These are phyloP conservation scores for Setomelanomma holmii DNA, from an alignment of 2,329 filamentous ascomycete species.

Conservation along the genomic window DNA sequence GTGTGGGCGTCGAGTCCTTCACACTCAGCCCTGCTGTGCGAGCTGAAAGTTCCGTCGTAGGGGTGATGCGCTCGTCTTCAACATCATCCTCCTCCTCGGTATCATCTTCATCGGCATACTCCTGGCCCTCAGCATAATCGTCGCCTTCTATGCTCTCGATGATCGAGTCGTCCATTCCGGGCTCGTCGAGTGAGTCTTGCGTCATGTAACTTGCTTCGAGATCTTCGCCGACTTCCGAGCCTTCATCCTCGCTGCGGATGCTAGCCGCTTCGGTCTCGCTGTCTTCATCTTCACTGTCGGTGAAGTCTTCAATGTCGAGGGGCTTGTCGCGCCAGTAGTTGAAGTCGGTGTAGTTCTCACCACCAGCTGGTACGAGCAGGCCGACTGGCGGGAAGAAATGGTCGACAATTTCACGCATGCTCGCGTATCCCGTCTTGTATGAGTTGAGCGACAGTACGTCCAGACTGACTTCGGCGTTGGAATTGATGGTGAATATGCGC, in stretches of 20 bases:
- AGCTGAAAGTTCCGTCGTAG: slow-evolving; percentile 17
- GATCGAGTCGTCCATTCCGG: slow-evolving; percentile 55
- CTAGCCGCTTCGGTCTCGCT: slow-evolving; percentile 53
- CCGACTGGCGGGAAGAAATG: slow-evolving; percentile 96
- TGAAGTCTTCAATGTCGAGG: slow-evolving; percentile 86
- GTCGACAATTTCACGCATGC: slow-evolving; percentile 95
- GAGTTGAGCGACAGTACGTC: slow-evolving; percentile 91
- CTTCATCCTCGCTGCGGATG: slow-evolving; percentile 60
- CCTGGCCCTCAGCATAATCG: slow-evolving; percentile 32
- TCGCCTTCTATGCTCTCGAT: slow-evolving; percentile 58
- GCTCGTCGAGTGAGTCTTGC: slow-evolving; percentile 57
- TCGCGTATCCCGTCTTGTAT: slow-evolving; percentile 95
- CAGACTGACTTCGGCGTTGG: slow-evolving; percentile 91
- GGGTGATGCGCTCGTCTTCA: slow-evolving; percentile 23
- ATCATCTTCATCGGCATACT: slow-evolving; percentile 26
- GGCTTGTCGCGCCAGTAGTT: slow-evolving; percentile 92
- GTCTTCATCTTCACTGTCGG: slow-evolving; percentile 70
- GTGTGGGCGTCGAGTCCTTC: slow-evolving; percentile 29
- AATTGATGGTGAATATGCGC: slow-evolving; percentile 98
- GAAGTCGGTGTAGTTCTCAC: slow-evolving; percentile 96
- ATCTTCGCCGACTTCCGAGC: slow-evolving; percentile 53
- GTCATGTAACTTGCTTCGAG: slow-evolving; percentile 66
- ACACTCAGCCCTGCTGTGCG: slow-evolving; percentile 21
- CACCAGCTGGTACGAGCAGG: slow-evolving; percentile 84
- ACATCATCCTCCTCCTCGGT: slow-evolving; percentile 32